Percentiles rank a stretch among this genome's conserved stretches.
Evolutionary conservation across 306 rosid genomes (phyloP).

Genomic region (Lathyrus tuberosus): DNA sequence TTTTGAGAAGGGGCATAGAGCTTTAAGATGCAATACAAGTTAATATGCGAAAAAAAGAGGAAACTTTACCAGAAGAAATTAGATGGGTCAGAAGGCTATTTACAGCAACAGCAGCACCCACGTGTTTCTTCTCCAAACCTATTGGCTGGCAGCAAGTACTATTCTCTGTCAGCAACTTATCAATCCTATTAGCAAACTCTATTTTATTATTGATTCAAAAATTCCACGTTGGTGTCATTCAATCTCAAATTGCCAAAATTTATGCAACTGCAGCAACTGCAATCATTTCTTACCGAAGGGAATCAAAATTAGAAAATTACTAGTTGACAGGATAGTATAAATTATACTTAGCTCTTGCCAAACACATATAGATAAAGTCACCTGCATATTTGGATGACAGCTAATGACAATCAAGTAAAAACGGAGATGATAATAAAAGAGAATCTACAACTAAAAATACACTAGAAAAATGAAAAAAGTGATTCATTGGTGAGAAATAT

Average conservation of each 20-base stretch:
- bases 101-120: not conserved
- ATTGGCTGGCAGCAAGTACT: not conserved
- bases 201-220: not conserved
- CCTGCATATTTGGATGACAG: conserved; percentile 32
- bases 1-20: not conserved
- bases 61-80: not conserved
- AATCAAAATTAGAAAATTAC: not conserved
- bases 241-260: not conserved
- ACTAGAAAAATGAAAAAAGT: not conserved
- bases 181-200: not conserved
- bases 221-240: not conserved
- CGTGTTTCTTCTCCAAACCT: not conserved
- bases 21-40: not conserved
- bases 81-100: not conserved
- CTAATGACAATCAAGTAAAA: conserved; percentile 7
- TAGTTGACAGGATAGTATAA: not conserved
- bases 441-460: conserved; percentile 10
- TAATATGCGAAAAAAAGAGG: not conserved
- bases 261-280: not conserved
- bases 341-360: not conserved
- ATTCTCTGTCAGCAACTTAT: not conserved
- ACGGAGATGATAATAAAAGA: not conserved
- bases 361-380: not conserved
- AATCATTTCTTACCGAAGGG: not conserved
- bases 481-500: conserved; percentile 11